These are phyloP conservation scores for Exophiala bonariae DNA, from an alignment of 2,329 filamentous ascomycete genomes.

Conservation along the genomic window DNA sequence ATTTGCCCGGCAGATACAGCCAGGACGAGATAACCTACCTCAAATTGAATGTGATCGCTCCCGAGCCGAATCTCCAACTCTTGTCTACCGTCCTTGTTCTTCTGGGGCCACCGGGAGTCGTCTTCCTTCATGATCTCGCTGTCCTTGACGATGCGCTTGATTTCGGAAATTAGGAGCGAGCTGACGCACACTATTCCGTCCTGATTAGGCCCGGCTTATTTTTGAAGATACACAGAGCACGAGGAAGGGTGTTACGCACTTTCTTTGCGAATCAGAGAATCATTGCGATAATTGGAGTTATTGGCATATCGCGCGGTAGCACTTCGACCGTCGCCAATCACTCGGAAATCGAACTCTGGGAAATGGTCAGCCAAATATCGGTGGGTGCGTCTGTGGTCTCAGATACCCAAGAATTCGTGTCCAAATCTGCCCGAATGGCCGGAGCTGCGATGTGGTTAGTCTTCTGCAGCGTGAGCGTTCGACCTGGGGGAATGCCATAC, in stretches of 20 bases:
- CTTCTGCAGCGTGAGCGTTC: slow-evolving; percentile 25
- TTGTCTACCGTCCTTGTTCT: slow-evolving; percentile 97
- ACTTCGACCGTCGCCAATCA: slow-evolving; percentile 87
- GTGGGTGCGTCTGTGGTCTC: slow-evolving; percentile 2
- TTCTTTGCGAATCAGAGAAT: slow-evolving; percentile 98
- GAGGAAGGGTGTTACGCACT: slow-evolving; percentile 61
- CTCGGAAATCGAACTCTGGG: slow-evolving; percentile 92
- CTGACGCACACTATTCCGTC: slow-evolving; percentile 95
- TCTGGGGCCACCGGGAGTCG: slow-evolving; percentile 96
- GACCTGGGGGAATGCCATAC: slow-evolving; percentile 56
- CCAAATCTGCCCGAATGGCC: slow-evolving; percentile 96
- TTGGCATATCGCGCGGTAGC: slow-evolving; percentile 96
- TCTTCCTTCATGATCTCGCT: slow-evolving; percentile 99
- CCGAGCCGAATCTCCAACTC: slow-evolving; percentile 93
- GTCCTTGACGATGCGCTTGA: slow-evolving; percentile 94
- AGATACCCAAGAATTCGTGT: slow-evolving; percentile 89
- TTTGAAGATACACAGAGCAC: too few relatives aligned
- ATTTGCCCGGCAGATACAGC: too few relatives aligned
- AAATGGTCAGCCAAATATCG: slow-evolving; percentile 14
- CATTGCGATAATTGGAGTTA: slow-evolving; percentile 99
- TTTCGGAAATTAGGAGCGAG: slow-evolving; percentile 83
- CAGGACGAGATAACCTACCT: slow-evolving; percentile 61
- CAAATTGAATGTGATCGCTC: slow-evolving; percentile 95
- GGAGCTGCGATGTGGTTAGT: slow-evolving; percentile 64
- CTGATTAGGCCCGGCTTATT: too few relatives aligned